Evolutionary conservation across 2,329 filamentous ascomycete species (phyloP), one percentile per base, ranked within the genome.

Genomic region (Ceratocystis alfenasii): DNA sequence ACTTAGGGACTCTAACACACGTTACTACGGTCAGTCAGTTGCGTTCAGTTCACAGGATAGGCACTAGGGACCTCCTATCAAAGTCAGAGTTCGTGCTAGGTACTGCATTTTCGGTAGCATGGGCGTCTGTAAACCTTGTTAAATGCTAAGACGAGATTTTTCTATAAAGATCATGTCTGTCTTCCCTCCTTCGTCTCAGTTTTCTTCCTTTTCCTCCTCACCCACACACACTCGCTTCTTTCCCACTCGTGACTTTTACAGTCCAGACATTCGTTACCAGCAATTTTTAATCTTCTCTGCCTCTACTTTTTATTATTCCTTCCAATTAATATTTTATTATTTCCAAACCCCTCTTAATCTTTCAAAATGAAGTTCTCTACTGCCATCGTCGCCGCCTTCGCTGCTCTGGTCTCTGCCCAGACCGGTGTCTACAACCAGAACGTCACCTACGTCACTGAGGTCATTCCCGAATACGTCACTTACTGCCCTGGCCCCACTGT

Each of bases 401-500:
- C 80, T 76, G 78, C 74, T 74, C 80, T 79, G 74, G 77, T 70
- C 70, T 71, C 73, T 69, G 75, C 75, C 69, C 65, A 68, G 68
- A 70, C 66, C 67, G 69, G 68, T 69, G 70, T 69, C 64, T 73
- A 73, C 72, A 81, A 81, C 64, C 73, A 73, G 72, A 81, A 81
- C 75, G 78, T 78, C 70, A 79, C 77, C 74, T 83, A 82, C 76
- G 80, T 80, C 76, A 89, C 86, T 71, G 83, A 87, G 80, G 78
- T 84, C 70, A 82, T 89, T 70, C 85, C 83, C 67, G 76, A 78
- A 67, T 83, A 83, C 79, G 85, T 82, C 77, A 90, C 87, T 74
- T 89, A 81, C 83, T 90, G 88, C 84, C 86, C 87, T 25, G 79
- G 73, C 70, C 75, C 87, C 70, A 89, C 87, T 71, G 75, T 78